Evolutionary conservation across 139 green algal genomes (phyloP).

Genomic region (Pleodorina starrii): DNA sequence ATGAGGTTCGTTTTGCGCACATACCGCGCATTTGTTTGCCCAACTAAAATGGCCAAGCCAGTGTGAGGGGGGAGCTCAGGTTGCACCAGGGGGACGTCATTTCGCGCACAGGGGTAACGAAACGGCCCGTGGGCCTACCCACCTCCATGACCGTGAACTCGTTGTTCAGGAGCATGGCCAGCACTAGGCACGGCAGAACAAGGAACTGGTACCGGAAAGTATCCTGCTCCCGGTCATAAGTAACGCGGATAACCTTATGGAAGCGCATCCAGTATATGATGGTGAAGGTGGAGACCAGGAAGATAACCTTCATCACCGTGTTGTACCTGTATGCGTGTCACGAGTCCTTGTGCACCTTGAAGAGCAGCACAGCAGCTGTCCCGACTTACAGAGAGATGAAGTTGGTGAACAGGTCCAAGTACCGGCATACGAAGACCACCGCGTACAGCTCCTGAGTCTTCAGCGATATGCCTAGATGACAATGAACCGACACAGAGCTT

Average conservation of each 20-base stretch:
- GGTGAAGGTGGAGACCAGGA: conserved; percentile 82
- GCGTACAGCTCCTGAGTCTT: conserved; percentile 98
- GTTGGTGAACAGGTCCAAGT: conserved; percentile 96
- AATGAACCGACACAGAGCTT: not conserved
- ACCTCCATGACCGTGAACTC: conserved; percentile 89
- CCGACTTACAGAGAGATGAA: conserved; percentile 91
- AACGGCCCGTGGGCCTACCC: not conserved
- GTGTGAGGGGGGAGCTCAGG: no score
- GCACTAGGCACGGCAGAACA: conserved; percentile 80
- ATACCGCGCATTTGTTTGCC: no score
- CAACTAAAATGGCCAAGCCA: no score
- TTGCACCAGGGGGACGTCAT: not conserved
- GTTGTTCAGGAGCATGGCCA: conserved; percentile 88
- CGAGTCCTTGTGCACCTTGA: not conserved
- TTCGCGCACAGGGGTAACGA: no score
- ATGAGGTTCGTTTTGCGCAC: no score
- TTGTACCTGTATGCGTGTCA: conserved; percentile 90
- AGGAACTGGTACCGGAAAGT: conserved; percentile 96
- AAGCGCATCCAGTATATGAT: conserved; percentile 97
- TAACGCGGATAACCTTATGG: conserved; percentile 90
- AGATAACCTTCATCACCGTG: conserved; percentile 98
- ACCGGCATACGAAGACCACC: conserved; percentile 96
- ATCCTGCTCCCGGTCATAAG: conserved; percentile 97
- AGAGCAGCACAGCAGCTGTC: not conserved
- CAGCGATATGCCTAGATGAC: conserved; percentile 94